These are phyloP conservation scores for Chernovozyma aurita DNA, from an alignment of 1,139 yeast species.

Conservation along the genomic window DNA sequence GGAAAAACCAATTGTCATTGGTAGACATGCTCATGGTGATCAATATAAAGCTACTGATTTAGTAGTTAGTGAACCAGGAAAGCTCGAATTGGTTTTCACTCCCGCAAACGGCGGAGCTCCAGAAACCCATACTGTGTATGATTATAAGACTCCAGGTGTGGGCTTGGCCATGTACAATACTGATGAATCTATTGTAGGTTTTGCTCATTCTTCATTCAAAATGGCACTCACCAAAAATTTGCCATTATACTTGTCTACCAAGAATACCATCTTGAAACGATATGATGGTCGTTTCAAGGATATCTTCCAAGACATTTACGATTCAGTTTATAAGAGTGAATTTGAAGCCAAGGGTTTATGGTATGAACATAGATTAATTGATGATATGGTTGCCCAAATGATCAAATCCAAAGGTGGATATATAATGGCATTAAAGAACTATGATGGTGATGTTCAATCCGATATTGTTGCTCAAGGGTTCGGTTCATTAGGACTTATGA, in stretches of 20 bases:
- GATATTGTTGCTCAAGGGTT: conserved; percentile 87
- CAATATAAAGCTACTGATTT: conserved; percentile 80
- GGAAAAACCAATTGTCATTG: conserved; percentile 80
- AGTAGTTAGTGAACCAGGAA: conserved; percentile 65
- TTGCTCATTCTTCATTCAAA: conserved; percentile 76
- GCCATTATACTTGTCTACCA: conserved; percentile 69
- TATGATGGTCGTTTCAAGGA: conserved; percentile 83
- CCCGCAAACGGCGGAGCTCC: conserved; percentile 56
- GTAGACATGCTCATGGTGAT: conserved; percentile 85
- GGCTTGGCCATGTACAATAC: conserved; percentile 83
- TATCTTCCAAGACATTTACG: conserved; percentile 66
- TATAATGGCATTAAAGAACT: conserved; percentile 78
- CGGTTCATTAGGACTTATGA: conserved; percentile 81
- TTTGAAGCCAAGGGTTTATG: conserved; percentile 67
- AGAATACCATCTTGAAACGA: conserved; percentile 75
- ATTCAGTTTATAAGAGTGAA: conserved; percentile 47
- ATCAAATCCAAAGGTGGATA: conserved; percentile 80
- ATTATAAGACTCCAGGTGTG: conserved; percentile 64
- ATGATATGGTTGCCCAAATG: conserved; percentile 90
- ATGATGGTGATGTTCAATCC: conserved; percentile 83
- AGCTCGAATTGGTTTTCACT: conserved; percentile 59
- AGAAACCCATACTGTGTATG: conserved; percentile 49
- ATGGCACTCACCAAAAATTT: conserved; percentile 63
- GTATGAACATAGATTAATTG: conserved; percentile 80
- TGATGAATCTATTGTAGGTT: conserved; percentile 71